Percentiles rank a stretch among this genome's conserved stretches.
Conservation (phyloP, 371 early-diverging fungal genomes). For the Mycotypha africana region DNA sequence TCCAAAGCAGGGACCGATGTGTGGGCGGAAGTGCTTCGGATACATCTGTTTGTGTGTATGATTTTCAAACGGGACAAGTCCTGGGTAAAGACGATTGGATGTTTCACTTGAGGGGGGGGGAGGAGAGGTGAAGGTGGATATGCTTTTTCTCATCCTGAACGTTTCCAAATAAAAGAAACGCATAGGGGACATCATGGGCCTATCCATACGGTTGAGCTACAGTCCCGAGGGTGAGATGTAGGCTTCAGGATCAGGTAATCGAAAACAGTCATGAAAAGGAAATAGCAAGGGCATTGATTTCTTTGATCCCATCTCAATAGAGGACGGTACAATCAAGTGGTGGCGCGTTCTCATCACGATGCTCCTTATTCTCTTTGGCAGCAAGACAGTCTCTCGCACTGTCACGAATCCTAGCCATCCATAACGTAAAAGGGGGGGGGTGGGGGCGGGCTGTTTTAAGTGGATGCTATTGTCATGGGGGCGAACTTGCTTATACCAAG, state of each 20-base stretch:
- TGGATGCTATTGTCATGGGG: too few relatives aligned
- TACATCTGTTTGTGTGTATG: conserved; percentile 77
- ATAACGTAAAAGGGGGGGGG: too few relatives aligned
- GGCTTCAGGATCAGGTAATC: conserved; percentile 74
- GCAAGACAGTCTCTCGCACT: too few relatives aligned
- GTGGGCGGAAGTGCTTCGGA: conserved; percentile 75
- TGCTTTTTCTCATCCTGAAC: not conserved
- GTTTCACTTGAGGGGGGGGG: too few relatives aligned
- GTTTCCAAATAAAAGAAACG: too few relatives aligned
- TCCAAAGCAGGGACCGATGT: conserved; percentile 67
- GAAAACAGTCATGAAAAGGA: not conserved
- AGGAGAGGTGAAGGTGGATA: not conserved
- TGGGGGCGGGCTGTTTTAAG: too few relatives aligned
- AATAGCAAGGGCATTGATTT: not conserved
- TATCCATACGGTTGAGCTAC: conserved; percentile 80
- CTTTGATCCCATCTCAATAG: conserved; percentile 13
- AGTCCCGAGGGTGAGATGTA: conserved; percentile 89
- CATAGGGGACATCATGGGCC: conserved; percentile 81
- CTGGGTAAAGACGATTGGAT: conserved; percentile 34
- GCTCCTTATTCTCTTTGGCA: too few relatives aligned
- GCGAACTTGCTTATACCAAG: too few relatives aligned
- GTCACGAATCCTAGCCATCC: too few relatives aligned
- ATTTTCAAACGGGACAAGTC: conserved; percentile 67
- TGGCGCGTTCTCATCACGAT: too few relatives aligned
- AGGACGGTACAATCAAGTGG: conserved; percentile 74